Percentiles rank a stretch among this genome's conserved stretches.
Evolutionary conservation across 1,284 basidiomycete species (phyloP).

Genomic region (Pseudozyma hubeiensis): DNA sequence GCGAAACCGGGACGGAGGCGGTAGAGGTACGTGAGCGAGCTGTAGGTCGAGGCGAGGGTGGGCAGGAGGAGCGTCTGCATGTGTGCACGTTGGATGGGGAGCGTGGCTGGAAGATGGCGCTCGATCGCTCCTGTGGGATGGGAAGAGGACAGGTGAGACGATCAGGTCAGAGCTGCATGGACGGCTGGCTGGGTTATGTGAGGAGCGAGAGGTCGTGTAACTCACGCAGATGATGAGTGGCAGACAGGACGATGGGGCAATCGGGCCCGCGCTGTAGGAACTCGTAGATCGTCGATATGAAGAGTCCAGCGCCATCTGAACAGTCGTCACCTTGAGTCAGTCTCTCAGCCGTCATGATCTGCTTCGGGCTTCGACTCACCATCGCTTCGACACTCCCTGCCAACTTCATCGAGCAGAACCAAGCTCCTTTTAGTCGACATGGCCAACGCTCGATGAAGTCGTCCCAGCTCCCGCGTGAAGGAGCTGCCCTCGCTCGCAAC

Average conservation of each 20-base stretch:
- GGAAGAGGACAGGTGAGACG: neutral
- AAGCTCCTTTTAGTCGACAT: constrained; percentile 36
- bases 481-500: constrained; percentile 47
- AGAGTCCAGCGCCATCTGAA: constrained; percentile 46
- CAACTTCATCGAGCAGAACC: constrained; percentile 51
- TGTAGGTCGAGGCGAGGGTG: constrained; percentile 13
- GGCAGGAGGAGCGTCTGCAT: constrained; percentile 47
- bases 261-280: constrained; percentile 32
- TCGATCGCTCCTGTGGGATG: constrained; percentile 35
- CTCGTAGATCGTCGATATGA: constrained; percentile 40
- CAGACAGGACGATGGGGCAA: constrained; percentile 40
- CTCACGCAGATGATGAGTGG: constrained; percentile 48
- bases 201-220: neutral
- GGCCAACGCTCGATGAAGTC: constrained; percentile 36
- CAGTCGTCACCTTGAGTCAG: neutral
- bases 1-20: constrained; percentile 41
- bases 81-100: constrained; percentile 41
- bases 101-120: constrained; percentile 15
- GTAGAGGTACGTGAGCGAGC: constrained; percentile 42
- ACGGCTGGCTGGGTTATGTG: no score
- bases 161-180: neutral
- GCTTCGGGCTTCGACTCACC: constrained; percentile 11
- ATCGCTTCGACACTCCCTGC: constrained; percentile 44
- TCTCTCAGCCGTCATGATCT: neutral
- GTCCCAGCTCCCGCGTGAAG: constrained; percentile 42